phyloP scores from a whole-genome alignment of 306 rosid species.

The Ammopiptanthus mongolicus region DNA sequence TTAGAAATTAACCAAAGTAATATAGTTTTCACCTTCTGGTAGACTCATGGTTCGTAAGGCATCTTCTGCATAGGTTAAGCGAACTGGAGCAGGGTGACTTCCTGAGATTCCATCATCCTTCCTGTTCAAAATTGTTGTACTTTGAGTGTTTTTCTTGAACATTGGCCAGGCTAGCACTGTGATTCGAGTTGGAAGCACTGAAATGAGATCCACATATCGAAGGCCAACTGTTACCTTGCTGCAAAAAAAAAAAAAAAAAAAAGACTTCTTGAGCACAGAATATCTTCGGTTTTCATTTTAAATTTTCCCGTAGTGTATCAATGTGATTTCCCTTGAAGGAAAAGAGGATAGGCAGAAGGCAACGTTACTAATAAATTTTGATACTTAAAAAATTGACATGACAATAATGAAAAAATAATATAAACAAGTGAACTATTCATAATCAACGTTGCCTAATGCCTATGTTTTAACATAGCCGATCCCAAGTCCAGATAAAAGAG shows the following conservation, averaged over 20 bases:
- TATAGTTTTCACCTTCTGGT: constrained; percentile 62
- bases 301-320: background rate
- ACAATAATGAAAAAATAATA: background rate
- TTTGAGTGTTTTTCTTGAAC: constrained; percentile 39
- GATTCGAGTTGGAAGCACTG: constrained; percentile 65
- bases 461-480: background rate
- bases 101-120: constrained; percentile 55
- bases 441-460: background rate
- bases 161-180: constrained; percentile 78
- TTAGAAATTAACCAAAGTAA: constrained; percentile 15
- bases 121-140: constrained; percentile 34
- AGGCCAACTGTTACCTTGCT: constrained; percentile 88
- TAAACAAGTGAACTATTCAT: background rate
- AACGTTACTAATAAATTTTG: background rate
- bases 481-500: background rate
- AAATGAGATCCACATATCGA: constrained; percentile 71
- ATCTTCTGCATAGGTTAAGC: constrained; percentile 80
- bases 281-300: background rate
- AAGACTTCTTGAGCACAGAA: constrained; percentile 26
- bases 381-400: background rate
- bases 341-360: background rate
- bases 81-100: constrained; percentile 51
- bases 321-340: background rate
- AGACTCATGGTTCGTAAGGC: constrained; percentile 82
- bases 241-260: constrained; percentile 44